Percentiles rank a stretch among this genome's conserved stretches.
Evolutionary conservation across 139 green algal genomes (phyloP).

Genomic region (Chlorella vulgaris): DNA sequence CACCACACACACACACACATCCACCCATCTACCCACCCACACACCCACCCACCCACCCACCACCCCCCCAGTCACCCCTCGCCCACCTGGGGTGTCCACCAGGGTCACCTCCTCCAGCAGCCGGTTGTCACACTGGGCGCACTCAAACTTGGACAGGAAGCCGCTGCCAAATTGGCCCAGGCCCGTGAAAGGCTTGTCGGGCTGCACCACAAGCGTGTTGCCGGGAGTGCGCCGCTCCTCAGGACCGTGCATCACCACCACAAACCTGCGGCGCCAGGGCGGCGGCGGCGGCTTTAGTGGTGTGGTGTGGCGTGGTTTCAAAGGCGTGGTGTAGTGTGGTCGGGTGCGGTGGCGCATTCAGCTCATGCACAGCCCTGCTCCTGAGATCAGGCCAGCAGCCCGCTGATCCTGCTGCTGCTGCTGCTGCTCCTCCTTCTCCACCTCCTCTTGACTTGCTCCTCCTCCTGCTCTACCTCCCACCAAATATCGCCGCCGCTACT

Average conservation of each 20-base stretch:
- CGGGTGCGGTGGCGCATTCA: too few species aligned
- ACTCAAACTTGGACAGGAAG: conserved; percentile 96
- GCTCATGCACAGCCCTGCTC: too few species aligned
- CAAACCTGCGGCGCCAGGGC: conserved; percentile 70
- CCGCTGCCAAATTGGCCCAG: conserved; percentile 70
- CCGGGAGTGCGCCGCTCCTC: conserved; percentile 88
- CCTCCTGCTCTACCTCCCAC: too few species aligned
- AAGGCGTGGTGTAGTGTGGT: too few species aligned
- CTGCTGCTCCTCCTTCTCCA: too few species aligned
- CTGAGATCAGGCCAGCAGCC: too few species aligned
- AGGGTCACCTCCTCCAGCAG: conserved; percentile 94
- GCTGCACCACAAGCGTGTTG: conserved; percentile 96
- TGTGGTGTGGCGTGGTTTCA: too few species aligned
- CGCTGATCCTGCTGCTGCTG: too few species aligned
- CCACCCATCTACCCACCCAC: neutral
- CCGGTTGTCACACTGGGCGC: conserved; percentile 72
- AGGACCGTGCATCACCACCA: conserved; percentile 86
- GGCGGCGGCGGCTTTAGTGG: neutral
- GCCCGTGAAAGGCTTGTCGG: conserved; percentile 82
- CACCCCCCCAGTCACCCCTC: neutral
- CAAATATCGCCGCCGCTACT: too few species aligned
- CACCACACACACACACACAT: neutral
- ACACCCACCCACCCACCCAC: neutral
- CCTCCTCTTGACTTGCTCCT: too few species aligned
- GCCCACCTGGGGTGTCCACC: conserved; percentile 86